Conservation (phyloP, 164 flowering plant genomes). For the Houttuynia cordata region DNA sequence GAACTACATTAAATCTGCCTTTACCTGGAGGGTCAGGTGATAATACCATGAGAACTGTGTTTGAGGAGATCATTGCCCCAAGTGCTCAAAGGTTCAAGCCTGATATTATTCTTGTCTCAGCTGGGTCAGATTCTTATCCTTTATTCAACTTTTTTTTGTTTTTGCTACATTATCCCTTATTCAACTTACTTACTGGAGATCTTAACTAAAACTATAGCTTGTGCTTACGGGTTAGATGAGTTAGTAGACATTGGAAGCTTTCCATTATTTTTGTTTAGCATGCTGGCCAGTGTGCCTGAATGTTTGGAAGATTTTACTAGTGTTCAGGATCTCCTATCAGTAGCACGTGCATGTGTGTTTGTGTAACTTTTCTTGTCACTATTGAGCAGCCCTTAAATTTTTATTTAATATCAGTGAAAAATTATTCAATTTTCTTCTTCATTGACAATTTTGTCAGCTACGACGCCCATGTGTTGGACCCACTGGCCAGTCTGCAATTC, state of each 20-base stretch:
- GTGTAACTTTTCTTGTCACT: not conserved
- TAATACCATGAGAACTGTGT: slow-evolving; percentile 64
- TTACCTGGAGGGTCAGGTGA: slow-evolving; percentile 98
- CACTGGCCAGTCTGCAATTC: slow-evolving; percentile 76
- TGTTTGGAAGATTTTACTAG: too few species aligned
- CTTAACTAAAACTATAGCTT: not conserved
- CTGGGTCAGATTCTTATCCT: slow-evolving; percentile 37
- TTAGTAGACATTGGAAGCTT: too few species aligned
- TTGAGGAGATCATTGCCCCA: slow-evolving; percentile 83
- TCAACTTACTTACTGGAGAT: not conserved
- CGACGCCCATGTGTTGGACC: slow-evolving; percentile 93
- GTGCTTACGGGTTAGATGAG: not conserved
- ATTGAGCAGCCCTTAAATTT: not conserved
- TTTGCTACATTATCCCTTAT: not conserved
- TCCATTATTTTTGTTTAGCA: too few species aligned
- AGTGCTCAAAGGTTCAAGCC: slow-evolving; percentile 89
- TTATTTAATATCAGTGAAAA: not conserved
- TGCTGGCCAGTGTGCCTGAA: too few species aligned
- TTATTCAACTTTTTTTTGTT: not conserved
- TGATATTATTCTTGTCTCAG: slow-evolving; percentile 92
- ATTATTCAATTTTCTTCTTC: not conserved
- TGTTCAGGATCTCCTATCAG: not conserved
- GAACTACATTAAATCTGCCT: slow-evolving; percentile 78
- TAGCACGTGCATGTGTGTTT: not conserved
- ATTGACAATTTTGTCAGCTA: slow-evolving; percentile 28